phyloP scores from a whole-genome alignment of 2,329 filamentous ascomycete genomes.

The Alternaria ventricosa region DNA sequence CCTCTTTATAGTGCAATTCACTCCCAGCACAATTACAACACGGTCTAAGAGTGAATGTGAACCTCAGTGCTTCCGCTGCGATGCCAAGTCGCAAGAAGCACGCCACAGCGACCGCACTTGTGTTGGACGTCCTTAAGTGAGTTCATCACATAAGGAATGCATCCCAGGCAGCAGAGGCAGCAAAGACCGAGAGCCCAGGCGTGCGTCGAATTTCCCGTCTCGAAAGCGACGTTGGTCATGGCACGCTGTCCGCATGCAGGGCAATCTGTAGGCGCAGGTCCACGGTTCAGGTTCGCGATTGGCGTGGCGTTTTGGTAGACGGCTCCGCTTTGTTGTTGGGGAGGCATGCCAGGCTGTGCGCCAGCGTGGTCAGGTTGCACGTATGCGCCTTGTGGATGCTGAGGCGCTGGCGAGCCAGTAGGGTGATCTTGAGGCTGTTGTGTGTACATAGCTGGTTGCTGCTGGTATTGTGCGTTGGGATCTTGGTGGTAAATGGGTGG shows the following conservation, averaged over 20 bases:
- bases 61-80: constrained; percentile 57
- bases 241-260: constrained; percentile 53
- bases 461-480: constrained; percentile 26
- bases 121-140: constrained; percentile 58
- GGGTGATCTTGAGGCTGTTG: constrained; percentile 19
- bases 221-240: constrained; percentile 46
- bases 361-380: constrained; percentile 15
- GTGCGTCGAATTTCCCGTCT: constrained; percentile 52
- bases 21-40: background rate
- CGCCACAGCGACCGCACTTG: constrained; percentile 56
- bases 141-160: constrained; percentile 57
- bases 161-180: constrained; percentile 53
- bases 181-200: constrained; percentile 56
- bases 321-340: constrained; percentile 42
- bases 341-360: constrained; percentile 40
- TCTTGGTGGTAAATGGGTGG: constrained; percentile 44
- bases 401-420: constrained; percentile 31
- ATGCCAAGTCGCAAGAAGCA: constrained; percentile 57
- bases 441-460: constrained; percentile 22
- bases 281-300: constrained; percentile 39
- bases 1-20: background rate
- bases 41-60: constrained; percentile 45
- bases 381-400: constrained; percentile 31
- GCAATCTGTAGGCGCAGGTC: constrained; percentile 56
- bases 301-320: constrained; percentile 47